A percentile compares a stretch with the other conserved stretches of the same genome.
These are phyloP conservation scores for Penicillium nordicum DNA, from an alignment of 2,329 filamentous ascomycete species.

Conservation along the genomic window DNA sequence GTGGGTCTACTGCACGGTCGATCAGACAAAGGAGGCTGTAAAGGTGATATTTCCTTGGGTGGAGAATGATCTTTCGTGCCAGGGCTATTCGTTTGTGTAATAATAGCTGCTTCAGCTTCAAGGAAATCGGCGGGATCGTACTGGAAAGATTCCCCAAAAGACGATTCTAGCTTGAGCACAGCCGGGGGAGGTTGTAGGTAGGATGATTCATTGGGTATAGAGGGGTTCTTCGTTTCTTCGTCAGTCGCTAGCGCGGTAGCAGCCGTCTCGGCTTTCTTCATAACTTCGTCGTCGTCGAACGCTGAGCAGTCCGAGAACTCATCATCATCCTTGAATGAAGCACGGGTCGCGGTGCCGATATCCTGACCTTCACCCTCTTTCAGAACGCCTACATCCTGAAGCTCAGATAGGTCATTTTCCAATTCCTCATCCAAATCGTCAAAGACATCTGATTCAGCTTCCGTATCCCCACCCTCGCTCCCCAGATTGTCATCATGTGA, in stretches of 20 bases:
- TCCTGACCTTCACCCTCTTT: neutral
- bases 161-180: constrained; percentile 3
- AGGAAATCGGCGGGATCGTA: constrained; percentile 31
- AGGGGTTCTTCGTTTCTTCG: neutral
- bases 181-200: neutral
- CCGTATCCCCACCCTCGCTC: constrained; percentile 18
- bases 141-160: constrained; percentile 25
- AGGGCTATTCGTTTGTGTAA: constrained; percentile 15
- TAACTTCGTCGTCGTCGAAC: constrained; percentile 31
- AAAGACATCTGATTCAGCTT: constrained; percentile 22
- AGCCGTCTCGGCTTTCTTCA: constrained; percentile 23
- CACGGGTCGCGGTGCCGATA: neutral
- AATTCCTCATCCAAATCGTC: constrained; percentile 23
- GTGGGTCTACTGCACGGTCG: neutral
- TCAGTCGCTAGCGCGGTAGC: constrained; percentile 2
- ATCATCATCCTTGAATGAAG: constrained; percentile 22
- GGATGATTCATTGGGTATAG: neutral
- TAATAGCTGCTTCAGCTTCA: constrained; percentile 13
- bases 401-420: constrained; percentile 9
- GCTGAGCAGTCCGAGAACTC: constrained; percentile 36
- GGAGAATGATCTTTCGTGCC: neutral
- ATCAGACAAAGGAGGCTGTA: neutral
- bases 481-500: constrained; percentile 5
- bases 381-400: constrained; percentile 6
- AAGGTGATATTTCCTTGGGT: neutral